Evolutionary conservation across 1,139 yeast genomes (phyloP).

Genomic region (Geotrichum phurueaensis): DNA sequence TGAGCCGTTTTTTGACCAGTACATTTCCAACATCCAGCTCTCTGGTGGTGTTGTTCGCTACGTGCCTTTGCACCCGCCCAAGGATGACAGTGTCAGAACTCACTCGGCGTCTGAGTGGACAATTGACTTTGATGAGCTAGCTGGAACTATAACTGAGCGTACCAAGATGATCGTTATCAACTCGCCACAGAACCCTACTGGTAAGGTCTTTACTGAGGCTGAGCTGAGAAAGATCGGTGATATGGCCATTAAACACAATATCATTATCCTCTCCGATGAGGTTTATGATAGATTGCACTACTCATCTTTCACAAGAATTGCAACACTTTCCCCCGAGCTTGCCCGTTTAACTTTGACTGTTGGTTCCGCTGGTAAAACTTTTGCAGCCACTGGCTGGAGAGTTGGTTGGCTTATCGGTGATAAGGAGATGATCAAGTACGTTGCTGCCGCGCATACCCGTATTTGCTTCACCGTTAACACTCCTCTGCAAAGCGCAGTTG

Average conservation of each 20-base stretch:
- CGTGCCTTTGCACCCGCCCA: constrained; percentile 82
- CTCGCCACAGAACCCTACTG: constrained; percentile 95
- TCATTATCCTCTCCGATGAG: constrained; percentile 82
- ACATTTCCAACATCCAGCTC: constrained; percentile 85
- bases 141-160: constrained; percentile 58
- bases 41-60: constrained; percentile 88
- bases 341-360: constrained; percentile 77
- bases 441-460: constrained; percentile 85
- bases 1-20: constrained; percentile 96
- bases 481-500: constrained; percentile 91
- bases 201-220: constrained; percentile 72
- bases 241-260: constrained; percentile 74
- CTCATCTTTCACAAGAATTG: constrained; percentile 72
- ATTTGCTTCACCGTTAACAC: constrained; percentile 85
- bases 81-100: constrained; percentile 53
- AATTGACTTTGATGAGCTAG: constrained; percentile 71
- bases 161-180: constrained; percentile 85
- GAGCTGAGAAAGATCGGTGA: constrained; percentile 73
- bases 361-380: constrained; percentile 95
- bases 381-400: constrained; percentile 98
- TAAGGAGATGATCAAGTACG: constrained; percentile 72
- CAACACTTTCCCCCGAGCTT: constrained; percentile 72
- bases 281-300: constrained; percentile 88
- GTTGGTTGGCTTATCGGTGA: constrained; percentile 93
- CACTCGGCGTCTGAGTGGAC: constrained; percentile 84